A percentile compares a stretch with the other conserved stretches of the same genome.
These are phyloP conservation scores for Geranium rotundifolium DNA, from an alignment of 345 rosid genomes.

Conservation along the genomic window DNA sequence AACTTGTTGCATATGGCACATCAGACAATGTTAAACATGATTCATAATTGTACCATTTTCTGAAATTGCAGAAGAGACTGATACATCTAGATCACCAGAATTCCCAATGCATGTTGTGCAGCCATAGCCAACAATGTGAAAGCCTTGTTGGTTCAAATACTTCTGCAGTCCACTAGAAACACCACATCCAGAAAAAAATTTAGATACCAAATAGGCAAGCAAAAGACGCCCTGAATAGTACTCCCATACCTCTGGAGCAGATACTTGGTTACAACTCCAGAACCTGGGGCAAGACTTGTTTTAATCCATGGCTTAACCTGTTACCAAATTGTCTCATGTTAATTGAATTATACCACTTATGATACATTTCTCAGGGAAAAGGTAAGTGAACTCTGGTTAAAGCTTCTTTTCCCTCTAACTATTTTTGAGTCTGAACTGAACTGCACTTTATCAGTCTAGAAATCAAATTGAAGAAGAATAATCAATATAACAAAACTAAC, in stretches of 20 bases:
- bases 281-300: constrained; percentile 82
- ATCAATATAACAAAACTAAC: constrained; percentile 22
- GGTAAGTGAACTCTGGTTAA: not conserved
- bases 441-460: not conserved
- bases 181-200: constrained; percentile 2
- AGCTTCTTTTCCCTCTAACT: not conserved
- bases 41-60: constrained; percentile 37
- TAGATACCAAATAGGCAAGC: not conserved
- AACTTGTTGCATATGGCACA: no score
- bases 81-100: constrained; percentile 56
- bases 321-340: constrained; percentile 4
- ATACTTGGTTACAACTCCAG: constrained; percentile 66
- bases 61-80: constrained; percentile 53
- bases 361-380: not conserved
- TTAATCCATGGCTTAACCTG: constrained; percentile 88
- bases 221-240: not conserved
- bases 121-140: constrained; percentile 67
- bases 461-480: not conserved
- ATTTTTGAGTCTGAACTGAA: not conserved
- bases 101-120: constrained; percentile 83
- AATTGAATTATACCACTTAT: not conserved
- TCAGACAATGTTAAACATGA: not conserved
- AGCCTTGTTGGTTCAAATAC: constrained; percentile 52
- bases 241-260: constrained; percentile 43
- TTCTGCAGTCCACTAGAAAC: constrained; percentile 54